Base-by-base conservation (phyloP, 305 asterid genomes). In the Solanum chacoense region DNA sequence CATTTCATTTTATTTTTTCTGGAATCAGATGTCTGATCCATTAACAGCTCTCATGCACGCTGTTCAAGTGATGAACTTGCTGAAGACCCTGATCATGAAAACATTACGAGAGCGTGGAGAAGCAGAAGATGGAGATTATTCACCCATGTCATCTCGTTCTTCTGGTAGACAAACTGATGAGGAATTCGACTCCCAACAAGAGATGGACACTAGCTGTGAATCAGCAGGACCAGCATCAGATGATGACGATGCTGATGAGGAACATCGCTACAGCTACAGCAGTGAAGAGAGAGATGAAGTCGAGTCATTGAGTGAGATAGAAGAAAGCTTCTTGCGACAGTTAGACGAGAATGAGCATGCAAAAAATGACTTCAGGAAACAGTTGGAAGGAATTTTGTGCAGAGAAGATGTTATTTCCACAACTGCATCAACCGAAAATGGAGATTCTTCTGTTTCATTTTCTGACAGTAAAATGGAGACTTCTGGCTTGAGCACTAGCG, bases 41-140 rank as follows among this genome's bases (percentile, higher is more conserved):
- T 90, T 97, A 90, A 96, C 99, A n/a, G 99, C 99, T 76, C 96
- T 96, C n/a, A 97, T 97, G 99, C 99, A 97, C 7, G 99, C 99
- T 3, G 98, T 96, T 28, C 99, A 97, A 95, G 99, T 97, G 85
- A 96, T 97, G 99, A 97, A 97, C 93, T 92, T 97, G 90, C 91
- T 97, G 87, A 97, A 97, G 91, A 94, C 96, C 37, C 94, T 97
- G 87, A 97, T 97, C 91, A 93, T 91, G 87, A 96, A 91, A 88
- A 94, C 97, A 8, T 89, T 95, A 59, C 92, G 98, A 50, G 99
- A 95, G 89, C 97, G 99, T 1, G 96, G 94, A 50, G 97, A 95
- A 69, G 92, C 92, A 2, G 91, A 87, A 13, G 74, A 83, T 31
- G 97, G 92, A 26, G 94, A 91, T 11, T 94, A 92, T 92, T 96